These are phyloP conservation scores for Quercus suber DNA, from an alignment of 306 rosid genomes.

Conservation along the genomic window DNA sequence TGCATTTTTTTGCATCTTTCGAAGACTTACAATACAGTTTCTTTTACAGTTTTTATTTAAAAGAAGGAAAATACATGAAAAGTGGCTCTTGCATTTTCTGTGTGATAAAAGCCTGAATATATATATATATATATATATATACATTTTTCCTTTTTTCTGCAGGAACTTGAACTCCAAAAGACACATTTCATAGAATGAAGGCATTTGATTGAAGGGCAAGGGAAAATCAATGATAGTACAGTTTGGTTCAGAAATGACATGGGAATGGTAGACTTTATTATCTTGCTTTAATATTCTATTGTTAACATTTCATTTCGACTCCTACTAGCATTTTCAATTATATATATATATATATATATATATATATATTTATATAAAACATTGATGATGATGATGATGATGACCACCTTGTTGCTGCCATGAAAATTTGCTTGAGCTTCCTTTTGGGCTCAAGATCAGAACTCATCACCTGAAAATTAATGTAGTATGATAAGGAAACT, in stretches of 20 bases:
- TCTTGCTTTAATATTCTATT: background rate
- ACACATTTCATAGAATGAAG: background rate
- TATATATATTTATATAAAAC: background rate
- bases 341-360: background rate
- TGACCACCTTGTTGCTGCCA: conserved; percentile 91
- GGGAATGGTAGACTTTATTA: background rate
- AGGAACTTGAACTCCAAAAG: background rate
- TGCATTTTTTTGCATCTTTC: background rate
- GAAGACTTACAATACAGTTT: background rate
- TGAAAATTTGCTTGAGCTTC: conserved; percentile 74
- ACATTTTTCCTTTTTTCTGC: background rate
- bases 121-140: too few species aligned
- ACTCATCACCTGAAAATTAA: conserved; percentile 61
- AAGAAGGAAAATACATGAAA: too few species aligned
- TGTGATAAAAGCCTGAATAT: background rate
- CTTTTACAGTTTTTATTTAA: background rate
- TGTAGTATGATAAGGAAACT: background rate
- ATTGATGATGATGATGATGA: background rate
- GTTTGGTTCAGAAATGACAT: background rate
- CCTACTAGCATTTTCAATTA: background rate
- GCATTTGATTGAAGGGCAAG: background rate
- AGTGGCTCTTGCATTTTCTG: background rate
- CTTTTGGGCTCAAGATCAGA: conserved; percentile 71
- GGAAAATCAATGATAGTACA: background rate
- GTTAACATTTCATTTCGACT: background rate